Evolutionary conservation across 2,329 filamentous ascomycete genomes (phyloP), one percentile per base, ranked within the genome.

Genomic region (Apiospora phragmitis): DNA sequence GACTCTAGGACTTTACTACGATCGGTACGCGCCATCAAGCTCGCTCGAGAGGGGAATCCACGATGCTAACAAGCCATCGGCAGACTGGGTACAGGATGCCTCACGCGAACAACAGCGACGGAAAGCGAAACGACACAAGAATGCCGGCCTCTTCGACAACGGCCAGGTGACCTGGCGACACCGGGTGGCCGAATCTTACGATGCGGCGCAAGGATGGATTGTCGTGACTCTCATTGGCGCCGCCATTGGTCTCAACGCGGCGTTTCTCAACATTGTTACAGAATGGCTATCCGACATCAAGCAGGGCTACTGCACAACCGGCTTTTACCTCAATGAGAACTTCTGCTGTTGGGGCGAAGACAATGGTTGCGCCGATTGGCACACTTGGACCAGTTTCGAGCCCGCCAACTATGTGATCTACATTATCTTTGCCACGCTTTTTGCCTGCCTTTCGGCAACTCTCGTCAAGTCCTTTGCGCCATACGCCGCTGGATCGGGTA

Each of bases 341-440:
- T 99, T 99, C 81, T 99, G 96, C 83, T 99, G 96, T 80, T 99
- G 95, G 94, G 96, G 96, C 47, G 93, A 96, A 70, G 94, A 98
- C 76, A 92, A 90, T 78, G 95, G 94, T 4, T 99, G 96, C 79
- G 84, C 89, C 0, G 92, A 97, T 78, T 99, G 96, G 95, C 92
- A 94, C 77, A 87, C 85, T 65, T 99, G 96, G 96, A 95, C 93
- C 45, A 88, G 90, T 1, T 91, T 97, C 72, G 89, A 86, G 79
- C 89, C 91, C 4, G 78, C 93, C 62, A 98, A 98, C 81, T 98
- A 98, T 81, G 74, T 97, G 43, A 80, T 98, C 68, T 99, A 99
- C 80, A 93, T 97, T 73, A 77, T 93, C 68, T 96, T 97, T 82
- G 94, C 93, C 69, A 90, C 91, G 1, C 79, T 93, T 3, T 97